A percentile compares a stretch with the other conserved stretches of the same genome.
phyloP scores from a whole-genome alignment of 306 rosid genomes.

The Ormosia emarginata region DNA sequence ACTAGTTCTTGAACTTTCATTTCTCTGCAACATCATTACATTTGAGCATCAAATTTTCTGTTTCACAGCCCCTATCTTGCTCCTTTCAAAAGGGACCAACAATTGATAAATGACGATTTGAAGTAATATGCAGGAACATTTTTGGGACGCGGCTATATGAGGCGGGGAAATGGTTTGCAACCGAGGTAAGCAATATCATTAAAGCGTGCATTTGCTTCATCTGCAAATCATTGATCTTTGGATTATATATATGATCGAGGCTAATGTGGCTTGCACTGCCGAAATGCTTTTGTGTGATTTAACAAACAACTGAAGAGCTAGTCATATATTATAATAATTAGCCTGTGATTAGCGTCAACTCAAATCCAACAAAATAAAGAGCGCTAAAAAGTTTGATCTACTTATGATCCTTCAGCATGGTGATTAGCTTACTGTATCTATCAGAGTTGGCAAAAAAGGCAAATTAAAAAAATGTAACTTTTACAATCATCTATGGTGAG shows the following conservation, averaged over 20 bases:
- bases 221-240: slow-evolving; percentile 27
- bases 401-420: slow-evolving; percentile 28
- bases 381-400: neutral
- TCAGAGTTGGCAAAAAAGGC: neutral
- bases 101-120: neutral
- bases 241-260: neutral
- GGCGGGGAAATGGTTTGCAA: neutral
- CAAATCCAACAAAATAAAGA: slow-evolving; percentile 23
- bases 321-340: neutral
- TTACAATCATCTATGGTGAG: neutral
- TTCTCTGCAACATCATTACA: neutral
- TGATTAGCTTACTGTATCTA: neutral
- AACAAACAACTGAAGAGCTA: slow-evolving; percentile 17
- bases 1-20: neutral
- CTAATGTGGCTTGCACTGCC: slow-evolving; percentile 6
- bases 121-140: neutral
- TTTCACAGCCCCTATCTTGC: neutral
- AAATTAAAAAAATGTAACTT: neutral
- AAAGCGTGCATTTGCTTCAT: neutral
- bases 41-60: neutral
- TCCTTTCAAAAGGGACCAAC: neutral
- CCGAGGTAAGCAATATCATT: neutral
- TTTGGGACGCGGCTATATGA: neutral
- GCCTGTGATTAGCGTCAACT: slow-evolving; percentile 14
- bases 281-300: neutral